Evolutionary conservation across 768 basidiomycete species (phyloP).

Genomic region (Tubosaeta sp.): DNA sequence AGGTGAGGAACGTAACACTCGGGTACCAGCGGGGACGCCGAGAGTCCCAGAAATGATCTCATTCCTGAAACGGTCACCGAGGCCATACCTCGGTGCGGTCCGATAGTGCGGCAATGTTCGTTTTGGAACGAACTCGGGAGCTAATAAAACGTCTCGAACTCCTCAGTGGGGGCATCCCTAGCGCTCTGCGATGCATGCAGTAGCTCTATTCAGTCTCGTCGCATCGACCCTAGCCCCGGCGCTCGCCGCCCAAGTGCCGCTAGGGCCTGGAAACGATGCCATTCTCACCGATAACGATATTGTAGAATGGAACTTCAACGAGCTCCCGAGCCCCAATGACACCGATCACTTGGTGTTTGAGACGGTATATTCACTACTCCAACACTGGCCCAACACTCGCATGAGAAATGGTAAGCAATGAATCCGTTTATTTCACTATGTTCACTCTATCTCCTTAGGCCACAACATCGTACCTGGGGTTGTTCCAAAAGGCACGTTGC

Average conservation of each 20-base stretch:
- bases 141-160: not conserved
- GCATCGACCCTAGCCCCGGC: not conserved
- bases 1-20: not conserved
- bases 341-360: slow-evolving; percentile 32
- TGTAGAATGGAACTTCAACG: slow-evolving; percentile 18
- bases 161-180: not conserved
- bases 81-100: not conserved
- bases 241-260: not conserved
- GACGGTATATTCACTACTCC: slow-evolving; percentile 29
- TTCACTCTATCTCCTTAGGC: slow-evolving; percentile 8
- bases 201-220: not conserved
- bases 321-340: slow-evolving; percentile 5
- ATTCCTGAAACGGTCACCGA: not conserved
- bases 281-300: not conserved
- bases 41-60: not conserved
- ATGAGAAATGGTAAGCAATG: slow-evolving; percentile 30
- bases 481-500: slow-evolving; percentile 29
- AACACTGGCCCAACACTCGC: slow-evolving; percentile 10
- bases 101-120: not conserved
- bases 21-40: not conserved
- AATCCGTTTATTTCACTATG: not conserved
- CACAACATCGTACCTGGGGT: slow-evolving; percentile 30
- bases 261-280: not conserved
- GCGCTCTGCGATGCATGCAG: not conserved
- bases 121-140: not conserved